Conservation (phyloP, 257 asterid genomes). For the Solanum phureja region DNA sequence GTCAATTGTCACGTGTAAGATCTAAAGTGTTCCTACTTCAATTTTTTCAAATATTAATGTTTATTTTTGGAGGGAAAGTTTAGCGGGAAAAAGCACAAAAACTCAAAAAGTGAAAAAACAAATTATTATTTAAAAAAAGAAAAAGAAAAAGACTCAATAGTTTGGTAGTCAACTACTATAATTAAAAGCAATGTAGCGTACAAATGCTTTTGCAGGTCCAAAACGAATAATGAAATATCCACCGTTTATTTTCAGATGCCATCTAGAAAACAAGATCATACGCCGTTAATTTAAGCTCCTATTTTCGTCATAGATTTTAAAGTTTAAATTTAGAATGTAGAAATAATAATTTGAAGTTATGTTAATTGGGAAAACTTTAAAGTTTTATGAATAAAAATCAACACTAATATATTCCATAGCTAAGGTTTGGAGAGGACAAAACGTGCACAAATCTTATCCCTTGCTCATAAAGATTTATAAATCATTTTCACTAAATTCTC, state of each 20-base stretch:
- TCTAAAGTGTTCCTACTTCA: not conserved
- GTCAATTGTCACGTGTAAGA: not conserved
- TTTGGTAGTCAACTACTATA: constrained; percentile 12
- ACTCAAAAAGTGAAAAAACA: not conserved
- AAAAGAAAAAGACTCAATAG: not conserved
- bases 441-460: not conserved
- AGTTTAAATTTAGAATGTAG: not conserved
- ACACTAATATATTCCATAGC: not conserved
- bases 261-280: not conserved
- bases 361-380: not conserved
- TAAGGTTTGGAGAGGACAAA: not conserved
- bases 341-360: not conserved
- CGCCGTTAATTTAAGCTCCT: not conserved
- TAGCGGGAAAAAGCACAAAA: not conserved
- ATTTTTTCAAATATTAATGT: not conserved
- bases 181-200: not conserved
- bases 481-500: not conserved
- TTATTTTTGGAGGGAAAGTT: not conserved
- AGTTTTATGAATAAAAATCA: not conserved
- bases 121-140: not conserved
- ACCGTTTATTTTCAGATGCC: constrained; percentile 14
- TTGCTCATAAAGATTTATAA: not conserved
- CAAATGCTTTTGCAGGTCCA: not conserved
- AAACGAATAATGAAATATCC: constrained; percentile 16
- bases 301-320: not conserved